A percentile compares a stretch with the other conserved stretches of the same genome.
Evolutionary conservation across 2,329 filamentous ascomycete species (phyloP).

Genomic region (Cytospora piceae): DNA sequence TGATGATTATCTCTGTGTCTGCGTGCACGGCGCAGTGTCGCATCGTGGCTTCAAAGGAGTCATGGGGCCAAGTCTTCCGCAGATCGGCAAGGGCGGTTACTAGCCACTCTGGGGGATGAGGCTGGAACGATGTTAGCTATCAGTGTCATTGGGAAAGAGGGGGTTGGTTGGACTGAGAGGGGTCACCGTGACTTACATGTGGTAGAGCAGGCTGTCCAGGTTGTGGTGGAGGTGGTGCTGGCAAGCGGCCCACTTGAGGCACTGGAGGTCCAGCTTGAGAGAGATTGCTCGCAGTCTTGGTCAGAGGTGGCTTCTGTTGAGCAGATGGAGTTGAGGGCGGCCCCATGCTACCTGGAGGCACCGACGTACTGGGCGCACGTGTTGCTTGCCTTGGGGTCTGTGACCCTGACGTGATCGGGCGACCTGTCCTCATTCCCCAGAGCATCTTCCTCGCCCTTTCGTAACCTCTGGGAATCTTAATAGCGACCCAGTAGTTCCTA

Average conservation of each 20-base stretch:
- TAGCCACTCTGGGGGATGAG: slow-evolving; percentile 87
- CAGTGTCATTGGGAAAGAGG: slow-evolving; percentile 34
- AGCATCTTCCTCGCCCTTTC: slow-evolving; percentile 72
- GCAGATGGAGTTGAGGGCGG: slow-evolving; percentile 52
- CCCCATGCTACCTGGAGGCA: slow-evolving; percentile 55
- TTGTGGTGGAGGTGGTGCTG: slow-evolving; percentile 66
- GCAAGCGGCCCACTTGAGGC: slow-evolving; percentile 62
- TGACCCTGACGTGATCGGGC: slow-evolving; percentile 46
- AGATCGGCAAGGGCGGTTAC: slow-evolving; percentile 72
- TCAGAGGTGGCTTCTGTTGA: slow-evolving; percentile 30
- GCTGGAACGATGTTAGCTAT: slow-evolving; percentile 53
- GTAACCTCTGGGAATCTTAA: slow-evolving; percentile 65
- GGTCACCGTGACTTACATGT: slow-evolving; percentile 58
- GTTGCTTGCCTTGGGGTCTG: slow-evolving; percentile 49
- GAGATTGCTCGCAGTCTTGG: slow-evolving; percentile 23
- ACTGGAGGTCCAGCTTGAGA: slow-evolving; percentile 46
- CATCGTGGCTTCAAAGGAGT: slow-evolving; percentile 90
- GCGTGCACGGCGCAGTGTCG: slow-evolving; percentile 82
- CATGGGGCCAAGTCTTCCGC: slow-evolving; percentile 72
- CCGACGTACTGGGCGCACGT: slow-evolving; percentile 48
- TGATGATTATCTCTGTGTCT: slow-evolving; percentile 67
- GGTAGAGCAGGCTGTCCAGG: slow-evolving; percentile 58
- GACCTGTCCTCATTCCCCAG: slow-evolving; percentile 47
- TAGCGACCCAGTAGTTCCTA: slow-evolving; percentile 70
- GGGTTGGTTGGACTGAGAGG: slow-evolving; percentile 29